phyloP scores from a whole-genome alignment of 768 basidiomycete species.

The Auriscalpium vulgare region DNA sequence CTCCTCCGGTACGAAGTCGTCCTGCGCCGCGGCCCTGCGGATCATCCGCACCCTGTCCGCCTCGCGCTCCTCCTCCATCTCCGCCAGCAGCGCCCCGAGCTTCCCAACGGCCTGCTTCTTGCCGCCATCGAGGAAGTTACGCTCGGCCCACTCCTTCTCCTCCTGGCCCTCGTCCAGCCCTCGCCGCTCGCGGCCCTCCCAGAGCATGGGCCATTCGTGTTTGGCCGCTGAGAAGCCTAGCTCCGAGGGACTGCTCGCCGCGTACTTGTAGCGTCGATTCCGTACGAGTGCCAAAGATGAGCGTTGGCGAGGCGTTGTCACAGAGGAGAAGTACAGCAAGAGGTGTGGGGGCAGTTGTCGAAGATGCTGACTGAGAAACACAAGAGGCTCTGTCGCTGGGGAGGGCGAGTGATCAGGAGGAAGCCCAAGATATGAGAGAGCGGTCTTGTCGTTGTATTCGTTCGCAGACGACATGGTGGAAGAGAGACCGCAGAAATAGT shows the following conservation, averaged over 20 bases:
- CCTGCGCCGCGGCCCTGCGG: constrained; percentile 30
- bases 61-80: constrained; percentile 74
- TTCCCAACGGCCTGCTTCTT: constrained; percentile 57
- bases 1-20: constrained; percentile 59
- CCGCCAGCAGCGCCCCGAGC: constrained; percentile 54
- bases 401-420: constrained; percentile 50
- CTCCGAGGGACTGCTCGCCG: constrained; percentile 44
- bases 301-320: constrained; percentile 55
- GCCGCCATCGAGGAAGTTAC: constrained; percentile 49
- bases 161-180: constrained; percentile 51
- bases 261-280: constrained; percentile 65
- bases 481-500: neutral
- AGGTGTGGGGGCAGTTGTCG: constrained; percentile 62
- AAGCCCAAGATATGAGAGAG: constrained; percentile 50
- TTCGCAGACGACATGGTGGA: neutral
- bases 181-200: constrained; percentile 46
- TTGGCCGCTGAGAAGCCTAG: constrained; percentile 47
- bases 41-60: constrained; percentile 47
- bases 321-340: constrained; percentile 32
- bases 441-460: constrained; percentile 14
- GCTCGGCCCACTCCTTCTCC: constrained; percentile 63
- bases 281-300: constrained; percentile 55
- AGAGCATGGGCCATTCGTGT: constrained; percentile 58
- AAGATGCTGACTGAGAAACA: constrained; percentile 56
- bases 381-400: constrained; percentile 48